These are phyloP conservation scores for Termitomyces bulborhizus DNA, from an alignment of 768 basidiomycete species.

Conservation along the genomic window DNA sequence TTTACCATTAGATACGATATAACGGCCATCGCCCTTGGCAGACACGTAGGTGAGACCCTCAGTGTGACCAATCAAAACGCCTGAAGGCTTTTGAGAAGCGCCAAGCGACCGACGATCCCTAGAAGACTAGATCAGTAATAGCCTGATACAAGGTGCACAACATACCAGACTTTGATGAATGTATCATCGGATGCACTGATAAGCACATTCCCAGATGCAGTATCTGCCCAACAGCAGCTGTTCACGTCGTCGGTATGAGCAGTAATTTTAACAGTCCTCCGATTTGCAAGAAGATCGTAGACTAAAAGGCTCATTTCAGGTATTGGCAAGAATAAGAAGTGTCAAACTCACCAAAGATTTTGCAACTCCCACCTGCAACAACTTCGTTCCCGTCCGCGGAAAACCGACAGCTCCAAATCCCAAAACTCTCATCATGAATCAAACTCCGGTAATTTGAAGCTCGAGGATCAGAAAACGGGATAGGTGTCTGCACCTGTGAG, in stretches of 20 bases:
- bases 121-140: constrained; percentile 7
- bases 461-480: constrained; percentile 48
- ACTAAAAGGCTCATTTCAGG: constrained; percentile 38
- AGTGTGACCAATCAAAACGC: constrained; percentile 91
- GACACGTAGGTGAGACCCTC: constrained; percentile 95
- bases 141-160: constrained; percentile 29
- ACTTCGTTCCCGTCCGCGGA: constrained; percentile 96
- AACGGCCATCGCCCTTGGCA: constrained; percentile 94
- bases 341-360: constrained; percentile 56
- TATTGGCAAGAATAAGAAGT: background rate
- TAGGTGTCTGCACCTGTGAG: constrained; percentile 54
- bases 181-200: constrained; percentile 95
- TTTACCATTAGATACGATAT: constrained; percentile 93
- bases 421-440: constrained; percentile 45
- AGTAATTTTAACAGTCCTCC: constrained; percentile 75
- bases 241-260: constrained; percentile 93
- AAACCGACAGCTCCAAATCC: constrained; percentile 93
- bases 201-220: constrained; percentile 86
- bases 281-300: constrained; percentile 82
- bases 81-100: constrained; percentile 70
- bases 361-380: constrained; percentile 84
- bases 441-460: constrained; percentile 32
- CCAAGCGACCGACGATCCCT: constrained; percentile 56
- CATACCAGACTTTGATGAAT: constrained; percentile 92
- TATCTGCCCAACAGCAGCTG: constrained; percentile 94